A percentile compares a stretch with the other conserved stretches of the same genome.
phyloP scores from a whole-genome alignment of 2,329 filamentous ascomycete genomes.

The Beauveria sp. region DNA sequence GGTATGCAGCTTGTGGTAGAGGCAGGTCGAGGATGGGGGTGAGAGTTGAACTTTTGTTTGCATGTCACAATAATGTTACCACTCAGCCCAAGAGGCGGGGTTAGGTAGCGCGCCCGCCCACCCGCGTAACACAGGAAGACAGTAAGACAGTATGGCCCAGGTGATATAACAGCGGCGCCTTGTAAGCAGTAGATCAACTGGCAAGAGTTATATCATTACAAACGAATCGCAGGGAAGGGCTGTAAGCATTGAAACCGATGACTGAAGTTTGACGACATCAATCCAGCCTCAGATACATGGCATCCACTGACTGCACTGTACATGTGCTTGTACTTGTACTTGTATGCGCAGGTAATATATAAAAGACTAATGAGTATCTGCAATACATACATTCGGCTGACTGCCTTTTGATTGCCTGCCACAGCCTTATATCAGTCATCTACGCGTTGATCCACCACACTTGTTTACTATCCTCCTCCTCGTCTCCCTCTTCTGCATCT shows the following conservation, averaged over 20 bases:
- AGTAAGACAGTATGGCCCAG: neutral
- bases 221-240: neutral
- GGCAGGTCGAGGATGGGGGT: neutral
- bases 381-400: neutral
- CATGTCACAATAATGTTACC: neutral
- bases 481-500: neutral
- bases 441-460: neutral
- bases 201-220: neutral
- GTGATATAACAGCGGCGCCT: neutral
- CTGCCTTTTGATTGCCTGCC: neutral
- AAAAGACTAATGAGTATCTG: neutral
- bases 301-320: neutral
- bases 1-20: neutral
- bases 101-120: neutral
- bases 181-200: neutral
- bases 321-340: neutral
- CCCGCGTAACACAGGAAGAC: neutral
- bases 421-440: neutral
- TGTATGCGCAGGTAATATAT: neutral
- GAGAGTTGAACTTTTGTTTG: neutral
- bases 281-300: neutral
- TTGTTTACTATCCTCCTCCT: neutral
- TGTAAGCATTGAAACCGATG: neutral
- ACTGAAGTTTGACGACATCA: neutral
- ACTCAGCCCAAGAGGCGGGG: neutral